These are phyloP conservation scores for Erysiphe neolycopersici DNA, from an alignment of 2,329 filamentous ascomycete species.

Conservation along the genomic window DNA sequence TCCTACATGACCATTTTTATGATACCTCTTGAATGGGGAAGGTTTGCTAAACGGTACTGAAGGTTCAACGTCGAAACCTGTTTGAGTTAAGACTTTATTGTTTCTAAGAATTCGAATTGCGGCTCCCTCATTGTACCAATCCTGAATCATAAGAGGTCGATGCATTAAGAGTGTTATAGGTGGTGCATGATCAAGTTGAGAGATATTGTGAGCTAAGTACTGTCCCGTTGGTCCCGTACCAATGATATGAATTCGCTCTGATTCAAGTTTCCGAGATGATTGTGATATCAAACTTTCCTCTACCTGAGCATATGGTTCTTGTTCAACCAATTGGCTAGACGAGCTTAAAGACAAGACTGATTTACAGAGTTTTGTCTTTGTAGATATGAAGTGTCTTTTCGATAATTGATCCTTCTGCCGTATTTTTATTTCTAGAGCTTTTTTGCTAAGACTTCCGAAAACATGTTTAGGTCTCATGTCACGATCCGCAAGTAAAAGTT, in stretches of 20 bases:
- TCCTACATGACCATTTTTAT: constrained; percentile 7
- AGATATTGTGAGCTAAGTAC: constrained; percentile 38
- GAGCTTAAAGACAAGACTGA: too few species aligned
- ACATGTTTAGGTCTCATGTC: constrained; percentile 46
- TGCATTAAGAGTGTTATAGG: constrained; percentile 37
- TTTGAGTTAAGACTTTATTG: constrained; percentile 14
- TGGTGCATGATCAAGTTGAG: constrained; percentile 28
- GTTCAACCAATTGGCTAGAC: too few species aligned
- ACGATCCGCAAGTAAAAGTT: constrained; percentile 39
- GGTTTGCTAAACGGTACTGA: constrained; percentile 3
- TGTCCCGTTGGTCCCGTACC: constrained; percentile 37
- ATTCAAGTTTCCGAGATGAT: neutral
- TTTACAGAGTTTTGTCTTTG: too few species aligned
- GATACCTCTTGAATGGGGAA: constrained; percentile 2
- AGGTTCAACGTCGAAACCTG: constrained; percentile 12
- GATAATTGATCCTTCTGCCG: too few species aligned
- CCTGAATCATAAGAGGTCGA: constrained; percentile 16
- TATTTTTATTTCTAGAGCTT: too few species aligned
- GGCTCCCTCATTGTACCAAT: constrained; percentile 21
- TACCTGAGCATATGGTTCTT: too few species aligned
- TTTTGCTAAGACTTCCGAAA: constrained; percentile 11
- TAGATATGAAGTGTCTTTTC: too few species aligned
- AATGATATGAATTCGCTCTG: constrained; percentile 28
- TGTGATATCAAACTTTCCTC: neutral
- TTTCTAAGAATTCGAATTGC: constrained; percentile 21